Evolutionary conservation across 306 rosid species (phyloP).

Genomic region (Leucaena leucocephala): DNA sequence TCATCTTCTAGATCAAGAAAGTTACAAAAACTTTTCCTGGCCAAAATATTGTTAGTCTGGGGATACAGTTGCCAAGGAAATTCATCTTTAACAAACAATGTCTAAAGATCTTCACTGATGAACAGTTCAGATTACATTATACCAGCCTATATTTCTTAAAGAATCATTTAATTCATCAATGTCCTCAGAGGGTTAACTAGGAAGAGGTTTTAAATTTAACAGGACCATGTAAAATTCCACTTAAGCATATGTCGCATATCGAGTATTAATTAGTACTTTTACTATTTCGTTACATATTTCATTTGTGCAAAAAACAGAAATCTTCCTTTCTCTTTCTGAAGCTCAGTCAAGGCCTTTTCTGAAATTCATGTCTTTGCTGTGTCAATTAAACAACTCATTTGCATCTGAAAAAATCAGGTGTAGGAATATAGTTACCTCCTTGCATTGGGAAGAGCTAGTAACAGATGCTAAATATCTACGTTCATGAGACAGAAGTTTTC

Average conservation of each 20-base stretch:
- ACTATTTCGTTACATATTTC: background rate
- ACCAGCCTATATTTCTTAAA: background rate
- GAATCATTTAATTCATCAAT: background rate
- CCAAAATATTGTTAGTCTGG: background rate
- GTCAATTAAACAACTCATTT: background rate
- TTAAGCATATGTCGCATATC: background rate
- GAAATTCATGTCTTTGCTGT: background rate
- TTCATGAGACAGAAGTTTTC: conserved; percentile 70
- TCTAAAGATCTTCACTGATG: background rate
- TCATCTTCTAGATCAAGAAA: conserved; percentile 13
- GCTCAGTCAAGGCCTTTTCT: background rate
- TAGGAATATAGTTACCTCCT: conserved; percentile 47
- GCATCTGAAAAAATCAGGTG: background rate
- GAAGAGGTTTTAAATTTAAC: background rate
- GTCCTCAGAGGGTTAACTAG: background rate
- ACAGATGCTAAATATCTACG: conserved; percentile 64
- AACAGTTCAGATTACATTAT: background rate
- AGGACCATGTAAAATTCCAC: background rate
- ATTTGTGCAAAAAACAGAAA: no score
- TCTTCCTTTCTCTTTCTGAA: no score
- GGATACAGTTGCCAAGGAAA: background rate
- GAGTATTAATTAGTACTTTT: no score
- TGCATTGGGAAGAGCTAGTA: conserved; percentile 48
- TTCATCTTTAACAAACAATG: background rate
- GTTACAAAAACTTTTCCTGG: background rate